Evolutionary conservation across 2,329 filamentous ascomycete genomes (phyloP), one percentile per base, ranked within the genome.

Genomic region (Kalmusia sp.): DNA sequence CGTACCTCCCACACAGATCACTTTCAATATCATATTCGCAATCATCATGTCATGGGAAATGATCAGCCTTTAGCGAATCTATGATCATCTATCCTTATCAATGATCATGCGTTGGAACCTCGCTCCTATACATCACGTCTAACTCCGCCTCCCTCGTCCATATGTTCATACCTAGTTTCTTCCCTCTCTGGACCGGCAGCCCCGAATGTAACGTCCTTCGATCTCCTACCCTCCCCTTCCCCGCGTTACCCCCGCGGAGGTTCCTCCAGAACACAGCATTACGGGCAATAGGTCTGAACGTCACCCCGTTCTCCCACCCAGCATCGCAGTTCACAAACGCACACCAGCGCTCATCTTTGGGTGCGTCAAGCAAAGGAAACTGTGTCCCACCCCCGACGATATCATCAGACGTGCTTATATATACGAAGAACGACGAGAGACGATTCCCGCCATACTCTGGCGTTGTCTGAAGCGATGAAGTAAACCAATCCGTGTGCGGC

Each of bases 261-360:
- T 86, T 86, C 70, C 80, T 77, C 84, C 84, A 86, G 53, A 83
- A 87, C 3, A 87, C 78, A 5, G 83, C 84, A 73, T 82, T 83
- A 3, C 82, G 79, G 54, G 77, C 76, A 39, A 80, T 78, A 1
- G 83, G 80, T 62, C 80, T 79, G 61, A 86, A 86, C 1, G 80
- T 84, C 4, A 85, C 76, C 0, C 83, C 84, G 34, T 72, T 72
- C 1, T 68, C 59, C 55, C 62, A 63, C 4, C 51, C 45, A 30
- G 63, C 71, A 49, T 75, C 72, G 58, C 82, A 86, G 51, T 85
- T 81, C 37, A 86, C 62, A 57, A 81, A 83, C 51, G 78, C 72
- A 66, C 83, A 85, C 84, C 84, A 86, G 50, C 71, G 68, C 48
- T 72, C 65, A 40, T 74, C 75, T 11, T 58, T 52, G 47, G 80